Conservation (phyloP, 257 asterid genomes). For the Ophiorrhiza pumila region DNA sequence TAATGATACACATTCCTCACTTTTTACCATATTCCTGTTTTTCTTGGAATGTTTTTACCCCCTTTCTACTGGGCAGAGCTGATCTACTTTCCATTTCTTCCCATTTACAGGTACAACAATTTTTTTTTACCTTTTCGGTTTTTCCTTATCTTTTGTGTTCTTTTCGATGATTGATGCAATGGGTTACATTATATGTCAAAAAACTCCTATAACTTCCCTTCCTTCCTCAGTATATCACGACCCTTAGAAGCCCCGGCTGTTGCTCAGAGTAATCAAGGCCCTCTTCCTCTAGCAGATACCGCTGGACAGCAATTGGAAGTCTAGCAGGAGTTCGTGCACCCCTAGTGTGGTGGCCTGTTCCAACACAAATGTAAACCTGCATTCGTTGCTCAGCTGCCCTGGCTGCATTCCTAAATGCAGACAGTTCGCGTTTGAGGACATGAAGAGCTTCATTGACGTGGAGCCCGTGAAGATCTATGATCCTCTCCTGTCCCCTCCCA, state of each 20-base stretch:
- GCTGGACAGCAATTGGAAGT: conserved; percentile 88
- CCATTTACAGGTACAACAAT: conserved; percentile 54
- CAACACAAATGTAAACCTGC: conserved; percentile 87
- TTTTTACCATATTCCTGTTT: conserved; percentile 13
- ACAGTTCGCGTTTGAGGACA: conserved; percentile 85
- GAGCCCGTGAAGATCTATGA: conserved; percentile 93
- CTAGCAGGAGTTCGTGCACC: conserved; percentile 88
- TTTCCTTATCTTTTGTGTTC: conserved; percentile 5
- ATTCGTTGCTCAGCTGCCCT: conserved; percentile 69
- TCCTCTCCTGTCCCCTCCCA: conserved; percentile 66
- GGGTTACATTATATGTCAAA: conserved; percentile 21
- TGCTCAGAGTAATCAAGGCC: conserved; percentile 90
- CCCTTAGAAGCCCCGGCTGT: conserved; percentile 52
- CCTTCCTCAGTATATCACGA: conserved; percentile 26
- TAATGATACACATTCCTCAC: conserved; percentile 39
- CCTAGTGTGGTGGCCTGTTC: conserved; percentile 94
- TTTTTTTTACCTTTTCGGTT: conserved; percentile 4
- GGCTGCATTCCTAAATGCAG: conserved; percentile 72
- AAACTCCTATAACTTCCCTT: conserved; percentile 19
- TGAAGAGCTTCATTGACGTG: conserved; percentile 95
- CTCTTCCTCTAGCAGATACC: conserved; percentile 86
- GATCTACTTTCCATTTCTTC: conserved; percentile 28
- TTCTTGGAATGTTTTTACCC: neutral
- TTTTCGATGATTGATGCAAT: conserved; percentile 19
- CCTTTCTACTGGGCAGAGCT: conserved; percentile 21